A percentile compares a stretch with the other conserved stretches of the same genome.
These are phyloP conservation scores for Didymella pomorum DNA, from an alignment of 2,329 filamentous ascomycete species.

Conservation along the genomic window DNA sequence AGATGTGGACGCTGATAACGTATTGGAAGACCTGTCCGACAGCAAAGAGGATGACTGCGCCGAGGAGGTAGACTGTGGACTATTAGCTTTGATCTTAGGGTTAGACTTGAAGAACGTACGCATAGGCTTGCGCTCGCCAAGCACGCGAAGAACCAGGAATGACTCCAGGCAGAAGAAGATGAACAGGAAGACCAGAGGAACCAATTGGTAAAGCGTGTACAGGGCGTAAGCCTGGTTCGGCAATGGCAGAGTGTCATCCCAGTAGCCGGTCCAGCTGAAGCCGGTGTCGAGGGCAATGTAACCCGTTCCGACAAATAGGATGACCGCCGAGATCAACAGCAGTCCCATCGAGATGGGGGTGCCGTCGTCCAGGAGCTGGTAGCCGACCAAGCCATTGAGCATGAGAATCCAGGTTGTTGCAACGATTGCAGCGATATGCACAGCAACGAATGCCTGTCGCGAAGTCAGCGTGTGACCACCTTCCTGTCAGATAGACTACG, in stretches of 20 bases:
- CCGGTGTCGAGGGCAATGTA: constrained; percentile 96
- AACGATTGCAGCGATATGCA: constrained; percentile 88
- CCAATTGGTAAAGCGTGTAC: constrained; percentile 92
- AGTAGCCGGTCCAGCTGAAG: constrained; percentile 83
- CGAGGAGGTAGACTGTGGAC: constrained; percentile 72
- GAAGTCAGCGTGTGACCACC: constrained; percentile 19
- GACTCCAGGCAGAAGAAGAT: constrained; percentile 85
- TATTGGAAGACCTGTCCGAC: constrained; percentile 97
- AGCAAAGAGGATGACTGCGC: constrained; percentile 82
- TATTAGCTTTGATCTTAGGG: constrained; percentile 25
- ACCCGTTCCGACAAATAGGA: constrained; percentile 86
- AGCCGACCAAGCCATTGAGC: constrained; percentile 91
- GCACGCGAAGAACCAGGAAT: constrained; percentile 81
- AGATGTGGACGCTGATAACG: constrained; percentile 89
- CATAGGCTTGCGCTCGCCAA: constrained; percentile 93
- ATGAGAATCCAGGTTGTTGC: constrained; percentile 91
- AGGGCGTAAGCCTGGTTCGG: constrained; percentile 78
- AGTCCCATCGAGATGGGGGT: constrained; percentile 83
- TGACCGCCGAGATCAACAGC: constrained; percentile 72
- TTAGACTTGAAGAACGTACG: constrained; percentile 57
- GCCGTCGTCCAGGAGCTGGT: constrained; percentile 91
- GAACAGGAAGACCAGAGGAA: constrained; percentile 87
- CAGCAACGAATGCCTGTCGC: constrained; percentile 79
- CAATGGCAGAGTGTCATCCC: constrained; percentile 61
- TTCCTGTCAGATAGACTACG: constrained; percentile 44